phyloP scores from a whole-genome alignment of 805 yeast genomes.

The Metschnikowia koreensis region DNA sequence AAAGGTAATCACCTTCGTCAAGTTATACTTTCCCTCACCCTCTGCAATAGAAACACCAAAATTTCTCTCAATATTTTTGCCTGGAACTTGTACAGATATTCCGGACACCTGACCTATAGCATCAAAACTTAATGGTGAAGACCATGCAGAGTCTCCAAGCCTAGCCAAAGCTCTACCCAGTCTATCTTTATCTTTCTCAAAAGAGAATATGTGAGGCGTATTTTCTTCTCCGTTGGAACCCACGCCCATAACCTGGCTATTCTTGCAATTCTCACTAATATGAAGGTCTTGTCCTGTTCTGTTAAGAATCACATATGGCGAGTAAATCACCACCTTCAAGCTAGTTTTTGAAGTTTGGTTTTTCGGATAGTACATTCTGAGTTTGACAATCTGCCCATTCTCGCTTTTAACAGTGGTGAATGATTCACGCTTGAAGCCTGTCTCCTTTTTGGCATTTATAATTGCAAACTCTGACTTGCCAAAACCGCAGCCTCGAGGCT shows the following conservation, averaged over 20 bases:
- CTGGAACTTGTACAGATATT: constrained; percentile 44
- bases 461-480: constrained; percentile 71
- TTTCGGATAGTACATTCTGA: constrained; percentile 63
- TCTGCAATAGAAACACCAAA: constrained; percentile 74
- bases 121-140: constrained; percentile 77
- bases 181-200: constrained; percentile 55
- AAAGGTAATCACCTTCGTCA: constrained; percentile 74
- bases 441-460: constrained; percentile 55
- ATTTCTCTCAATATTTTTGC: constrained; percentile 59
- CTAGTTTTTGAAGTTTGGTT: constrained; percentile 54
- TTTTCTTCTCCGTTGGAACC: constrained; percentile 19
- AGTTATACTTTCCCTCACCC: constrained; percentile 79
- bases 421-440: constrained; percentile 57
- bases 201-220: constrained; percentile 81
- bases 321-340: constrained; percentile 62
- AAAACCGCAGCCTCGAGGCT: constrained; percentile 61
- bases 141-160: constrained; percentile 68
- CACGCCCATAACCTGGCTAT: constrained; percentile 20
- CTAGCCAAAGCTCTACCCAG: constrained; percentile 64
- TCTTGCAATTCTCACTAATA: constrained; percentile 51
- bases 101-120: constrained; percentile 83
- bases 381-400: constrained; percentile 65
- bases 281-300: constrained; percentile 67
- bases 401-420: constrained; percentile 50
- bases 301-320: constrained; percentile 84